Conservation (phyloP, 805 yeast genomes). For the Pichia eremophila region DNA sequence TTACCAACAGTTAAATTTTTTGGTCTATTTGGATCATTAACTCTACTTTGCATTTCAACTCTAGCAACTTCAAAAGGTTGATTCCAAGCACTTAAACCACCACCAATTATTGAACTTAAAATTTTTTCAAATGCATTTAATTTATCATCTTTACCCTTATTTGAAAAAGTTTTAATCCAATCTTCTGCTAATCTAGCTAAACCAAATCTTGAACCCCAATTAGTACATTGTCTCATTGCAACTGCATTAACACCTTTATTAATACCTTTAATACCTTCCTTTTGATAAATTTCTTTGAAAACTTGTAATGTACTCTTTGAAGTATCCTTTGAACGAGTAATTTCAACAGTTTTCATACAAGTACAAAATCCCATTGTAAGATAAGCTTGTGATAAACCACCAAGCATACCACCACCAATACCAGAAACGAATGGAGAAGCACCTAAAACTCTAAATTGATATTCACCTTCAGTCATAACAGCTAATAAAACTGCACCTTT, state of each 20-base stretch:
- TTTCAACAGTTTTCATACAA: slow-evolving; percentile 98
- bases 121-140: slow-evolving; percentile 75
- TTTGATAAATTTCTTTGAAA: slow-evolving; percentile 71
- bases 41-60: slow-evolving; percentile 96
- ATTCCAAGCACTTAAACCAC: slow-evolving; percentile 97
- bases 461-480: slow-evolving; percentile 89
- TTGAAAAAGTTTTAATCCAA: slow-evolving; percentile 53
- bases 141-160: slow-evolving; percentile 46
- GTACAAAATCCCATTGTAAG: slow-evolving; percentile 97
- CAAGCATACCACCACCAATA: slow-evolving; percentile 90
- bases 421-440: slow-evolving; percentile 71
- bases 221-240: slow-evolving; percentile 97
- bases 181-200: slow-evolving; percentile 88
- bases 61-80: slow-evolving; percentile 97
- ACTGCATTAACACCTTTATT: slow-evolving; percentile 98
- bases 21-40: slow-evolving; percentile 92
- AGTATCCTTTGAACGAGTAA: slow-evolving; percentile 78
- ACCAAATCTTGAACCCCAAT: slow-evolving; percentile 98
- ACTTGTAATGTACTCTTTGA: slow-evolving; percentile 71
- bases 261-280: slow-evolving; percentile 89
- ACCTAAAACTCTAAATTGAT: slow-evolving; percentile 56
- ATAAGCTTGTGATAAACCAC: slow-evolving; percentile 96
- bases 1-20: slow-evolving; percentile 71
- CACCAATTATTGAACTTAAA: slow-evolving; percentile 82
- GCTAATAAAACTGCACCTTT: slow-evolving; percentile 94